These are phyloP conservation scores for Colletotrichum theobromicola DNA, from an alignment of 2,329 filamentous ascomycete genomes.

Conservation along the genomic window DNA sequence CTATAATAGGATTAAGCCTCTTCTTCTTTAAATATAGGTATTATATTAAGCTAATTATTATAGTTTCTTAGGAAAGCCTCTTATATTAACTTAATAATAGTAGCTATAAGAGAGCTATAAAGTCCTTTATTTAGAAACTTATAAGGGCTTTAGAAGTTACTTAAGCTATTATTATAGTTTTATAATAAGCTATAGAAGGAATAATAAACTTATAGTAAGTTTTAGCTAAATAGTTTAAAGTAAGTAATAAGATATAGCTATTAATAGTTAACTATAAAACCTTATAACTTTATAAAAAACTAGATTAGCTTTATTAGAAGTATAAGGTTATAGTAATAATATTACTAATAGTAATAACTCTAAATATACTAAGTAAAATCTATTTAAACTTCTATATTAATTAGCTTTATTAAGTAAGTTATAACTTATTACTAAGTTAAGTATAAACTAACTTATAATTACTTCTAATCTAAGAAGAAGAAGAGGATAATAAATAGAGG, in stretches of 20 bases:
- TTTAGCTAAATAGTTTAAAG: neutral
- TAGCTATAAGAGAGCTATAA: neutral
- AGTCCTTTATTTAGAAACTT: neutral
- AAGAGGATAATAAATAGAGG: neutral
- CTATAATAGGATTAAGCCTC: neutral
- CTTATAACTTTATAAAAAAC: neutral
- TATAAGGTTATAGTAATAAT: neutral
- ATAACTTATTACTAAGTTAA: neutral
- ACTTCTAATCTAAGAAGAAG: neutral
- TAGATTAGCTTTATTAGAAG: neutral
- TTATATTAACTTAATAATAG: no score
- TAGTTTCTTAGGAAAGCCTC: neutral
- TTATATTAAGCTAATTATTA: neutral
- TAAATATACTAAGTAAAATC: neutral
- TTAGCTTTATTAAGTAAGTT: neutral
- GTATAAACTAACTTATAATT: neutral
- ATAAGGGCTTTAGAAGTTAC: neutral
- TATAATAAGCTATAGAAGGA: neutral
- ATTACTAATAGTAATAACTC: no score
- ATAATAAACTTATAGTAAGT: neutral
- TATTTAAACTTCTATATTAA: neutral
- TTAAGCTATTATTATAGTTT: neutral
- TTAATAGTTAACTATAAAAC: neutral
- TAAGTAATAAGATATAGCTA: neutral
- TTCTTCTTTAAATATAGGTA: neutral